A percentile compares a stretch with the other conserved stretches of the same genome.
phyloP scores from a whole-genome alignment of 2,329 filamentous ascomycete species.

The Stachybotrys chlorohalonatus region DNA sequence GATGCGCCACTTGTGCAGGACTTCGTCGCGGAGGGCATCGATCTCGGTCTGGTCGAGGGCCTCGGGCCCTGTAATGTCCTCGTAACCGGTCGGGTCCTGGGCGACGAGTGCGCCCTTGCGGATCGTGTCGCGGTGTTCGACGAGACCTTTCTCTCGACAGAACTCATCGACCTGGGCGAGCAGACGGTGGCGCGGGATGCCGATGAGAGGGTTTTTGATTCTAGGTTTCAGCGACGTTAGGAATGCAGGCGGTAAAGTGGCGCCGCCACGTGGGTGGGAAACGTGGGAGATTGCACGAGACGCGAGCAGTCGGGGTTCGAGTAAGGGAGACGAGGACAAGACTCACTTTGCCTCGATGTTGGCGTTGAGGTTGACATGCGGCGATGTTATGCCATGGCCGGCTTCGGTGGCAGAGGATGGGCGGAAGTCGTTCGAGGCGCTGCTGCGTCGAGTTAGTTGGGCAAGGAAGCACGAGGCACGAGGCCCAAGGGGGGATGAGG shows the following conservation, averaged over 20 bases:
- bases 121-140: conserved; percentile 48
- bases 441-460: conserved; percentile 3
- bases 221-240: conserved; percentile 13
- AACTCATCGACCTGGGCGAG: conserved; percentile 51
- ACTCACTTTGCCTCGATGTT: conserved; percentile 38
- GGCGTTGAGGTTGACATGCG: conserved; percentile 32
- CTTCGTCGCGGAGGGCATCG: conserved; percentile 49
- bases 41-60: conserved; percentile 53
- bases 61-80: conserved; percentile 46
- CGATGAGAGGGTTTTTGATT: conserved; percentile 40
- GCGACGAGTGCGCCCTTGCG: conserved; percentile 66
- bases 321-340: not conserved
- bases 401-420: conserved; percentile 25
- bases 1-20: conserved; percentile 58
- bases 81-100: conserved; percentile 55
- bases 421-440: conserved; percentile 15
- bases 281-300: not conserved
- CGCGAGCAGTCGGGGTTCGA: not conserved
- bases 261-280: conserved; percentile 2
- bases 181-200: conserved; percentile 41
- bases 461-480: not conserved
- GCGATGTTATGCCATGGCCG: conserved; percentile 19
- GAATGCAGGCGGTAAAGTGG: not conserved
- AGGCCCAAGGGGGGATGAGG: not conserved
- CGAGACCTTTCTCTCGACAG: conserved; percentile 48